Evolutionary conservation across 1,284 basidiomycete species (phyloP), one percentile per base, ranked within the genome.

Genomic region (Amylostereum chailletii): DNA sequence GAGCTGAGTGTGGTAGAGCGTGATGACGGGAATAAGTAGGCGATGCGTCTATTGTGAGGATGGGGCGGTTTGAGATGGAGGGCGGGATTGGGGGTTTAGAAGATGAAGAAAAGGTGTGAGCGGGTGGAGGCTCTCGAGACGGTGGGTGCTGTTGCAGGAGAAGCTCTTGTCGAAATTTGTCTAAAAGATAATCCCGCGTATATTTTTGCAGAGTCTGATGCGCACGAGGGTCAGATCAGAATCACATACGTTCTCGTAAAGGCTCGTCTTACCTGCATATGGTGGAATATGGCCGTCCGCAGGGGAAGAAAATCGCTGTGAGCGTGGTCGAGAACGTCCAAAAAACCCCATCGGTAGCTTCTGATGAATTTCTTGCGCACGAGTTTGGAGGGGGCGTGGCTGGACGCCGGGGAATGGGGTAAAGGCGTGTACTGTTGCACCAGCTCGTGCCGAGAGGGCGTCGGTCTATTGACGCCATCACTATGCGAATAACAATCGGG

Each of bases 281-380:
- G 85, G 64, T 86, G 81, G 63, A 87, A 88, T 56, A 91, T 77
- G 44, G 85, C 86, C 39, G 72, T 71, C 52, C 86, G 79, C 50
- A 91, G 74, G 45, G 79, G 67, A 42, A 84, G 60, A 64, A 90
- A 91, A 63, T 91, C 88, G 60, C 81, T 83, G 60, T 91, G 89
- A 47, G 64, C 75, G 36, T 75, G 74, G 62, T 91, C 85, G 58
- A 90, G 71, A 46, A 87, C 81, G 63, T 91, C 86, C 58, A 90
- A 70, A 53, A 68, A 75, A 19, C 87, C 88, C 88, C 88, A 90
- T 43, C 87, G 77, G 65, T 85, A 90, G 56, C 65, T 76, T 49
- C 88, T 77, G 41, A 76, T 69, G 64, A 79, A 89, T 62, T 77
- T 80, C 48, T 80, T 81, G 45, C 72, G 72, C 50, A 68, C 59